Percentiles rank a stretch among this genome's conserved stretches.
Evolutionary conservation across 2,329 filamentous ascomycete genomes (phyloP).

Genomic region (Botryotinia narcissicola): DNA sequence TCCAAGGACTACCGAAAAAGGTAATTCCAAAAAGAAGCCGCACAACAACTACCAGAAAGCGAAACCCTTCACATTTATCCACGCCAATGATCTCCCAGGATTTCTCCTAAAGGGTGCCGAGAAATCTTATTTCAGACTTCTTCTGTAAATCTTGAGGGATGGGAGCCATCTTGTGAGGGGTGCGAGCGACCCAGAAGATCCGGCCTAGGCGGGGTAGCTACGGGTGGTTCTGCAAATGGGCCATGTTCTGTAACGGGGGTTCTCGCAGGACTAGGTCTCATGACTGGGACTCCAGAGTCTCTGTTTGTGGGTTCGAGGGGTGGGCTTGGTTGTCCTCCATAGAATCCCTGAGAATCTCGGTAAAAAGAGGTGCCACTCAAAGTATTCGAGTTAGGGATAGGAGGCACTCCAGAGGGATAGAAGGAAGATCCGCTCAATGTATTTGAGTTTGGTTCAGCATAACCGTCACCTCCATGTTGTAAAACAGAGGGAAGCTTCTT

Average conservation of each 20-base stretch:
- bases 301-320: conserved; percentile 37
- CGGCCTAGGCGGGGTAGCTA: conserved; percentile 29
- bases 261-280: conserved; percentile 63
- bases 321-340: conserved; percentile 33
- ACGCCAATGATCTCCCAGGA: conserved; percentile 23
- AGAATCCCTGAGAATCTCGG: conserved; percentile 51
- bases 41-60: conserved; percentile 31
- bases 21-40: conserved; percentile 1
- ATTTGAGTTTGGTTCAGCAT: conserved; percentile 42
- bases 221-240: conserved; percentile 40
- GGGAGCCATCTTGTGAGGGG: conserved; percentile 46
- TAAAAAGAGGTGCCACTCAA: conserved; percentile 53
- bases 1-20: conserved; percentile 23
- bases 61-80: conserved; percentile 30
- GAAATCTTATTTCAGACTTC: conserved; percentile 41
- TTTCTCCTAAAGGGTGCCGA: conserved; percentile 17
- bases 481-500: conserved; percentile 63
- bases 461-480: conserved; percentile 61
- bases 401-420: conserved; percentile 38
- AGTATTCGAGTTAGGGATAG: conserved; percentile 35
- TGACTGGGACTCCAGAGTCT: conserved; percentile 58
- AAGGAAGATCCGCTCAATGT: conserved; percentile 51
- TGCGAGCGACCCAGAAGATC: conserved; percentile 43
- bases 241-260: conserved; percentile 58
- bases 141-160: conserved; percentile 47